These are phyloP conservation scores for Calonectria naviculata DNA, from an alignment of 2,329 filamentous ascomycete species.

Conservation along the genomic window DNA sequence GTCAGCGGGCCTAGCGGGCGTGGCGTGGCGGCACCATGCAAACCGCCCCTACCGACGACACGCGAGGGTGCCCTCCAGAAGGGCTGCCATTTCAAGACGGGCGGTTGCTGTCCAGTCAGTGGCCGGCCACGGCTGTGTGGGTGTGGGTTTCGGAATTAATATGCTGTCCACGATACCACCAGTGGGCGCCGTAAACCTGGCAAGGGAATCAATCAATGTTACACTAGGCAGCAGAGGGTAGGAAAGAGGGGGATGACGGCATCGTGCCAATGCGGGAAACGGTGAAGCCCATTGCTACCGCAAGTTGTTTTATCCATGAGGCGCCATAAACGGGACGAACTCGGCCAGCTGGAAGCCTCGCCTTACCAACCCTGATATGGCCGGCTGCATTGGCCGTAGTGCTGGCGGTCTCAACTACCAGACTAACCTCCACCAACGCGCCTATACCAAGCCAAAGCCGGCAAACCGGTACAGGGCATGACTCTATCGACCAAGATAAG, in stretches of 20 bases:
- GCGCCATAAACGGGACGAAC: conserved; percentile 4
- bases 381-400: not conserved
- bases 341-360: not conserved
- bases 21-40: conserved; percentile 6
- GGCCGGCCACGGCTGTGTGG: not conserved
- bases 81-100: not conserved
- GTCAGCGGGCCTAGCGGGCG: conserved; percentile 9
- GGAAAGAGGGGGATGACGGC: not conserved
- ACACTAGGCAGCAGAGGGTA: not conserved
- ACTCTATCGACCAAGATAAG: not conserved
- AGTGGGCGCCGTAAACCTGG: not conserved
- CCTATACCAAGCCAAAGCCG: conserved; percentile 2
- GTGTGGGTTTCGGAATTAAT: conserved; percentile 2
- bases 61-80: not conserved
- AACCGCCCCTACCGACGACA: conserved; percentile 3
- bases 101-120: not conserved
- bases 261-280: not conserved
- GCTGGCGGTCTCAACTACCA: conserved; percentile 1
- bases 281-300: conserved; percentile 2
- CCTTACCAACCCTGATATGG: conserved; percentile 1
- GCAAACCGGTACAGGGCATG: not conserved
- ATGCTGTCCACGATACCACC: not conserved
- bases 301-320: not conserved
- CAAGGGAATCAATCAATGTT: not conserved
- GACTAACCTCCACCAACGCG: not conserved